phyloP scores from a whole-genome alignment of 257 asterid genomes.

The Solanum dulcamara region DNA sequence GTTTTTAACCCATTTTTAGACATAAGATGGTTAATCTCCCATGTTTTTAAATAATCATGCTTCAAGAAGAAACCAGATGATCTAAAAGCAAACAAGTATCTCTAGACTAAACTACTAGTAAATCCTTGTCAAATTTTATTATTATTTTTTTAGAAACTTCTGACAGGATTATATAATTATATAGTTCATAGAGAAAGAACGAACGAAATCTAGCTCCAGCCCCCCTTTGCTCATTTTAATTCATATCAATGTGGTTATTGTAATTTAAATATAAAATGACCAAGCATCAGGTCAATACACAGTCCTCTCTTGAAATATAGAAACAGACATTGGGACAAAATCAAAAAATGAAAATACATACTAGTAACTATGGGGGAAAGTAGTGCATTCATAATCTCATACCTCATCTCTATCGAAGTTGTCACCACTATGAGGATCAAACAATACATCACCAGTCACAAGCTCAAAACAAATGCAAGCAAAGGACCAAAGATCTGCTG shows the following conservation, averaged over 20 bases:
- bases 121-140: background rate
- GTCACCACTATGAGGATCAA: conserved; percentile 88
- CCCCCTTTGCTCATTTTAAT: background rate
- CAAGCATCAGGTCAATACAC: background rate
- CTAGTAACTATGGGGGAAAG: background rate
- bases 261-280: background rate
- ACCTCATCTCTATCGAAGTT: conserved; percentile 88
- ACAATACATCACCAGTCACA: conserved; percentile 87
- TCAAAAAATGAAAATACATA: background rate
- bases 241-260: background rate
- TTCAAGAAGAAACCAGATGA: background rate
- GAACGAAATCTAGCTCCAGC: background rate
- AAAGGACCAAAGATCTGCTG: conserved; percentile 95
- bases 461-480: conserved; percentile 95
- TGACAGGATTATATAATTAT: background rate
- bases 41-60: background rate
- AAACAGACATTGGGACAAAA: background rate
- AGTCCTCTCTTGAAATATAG: background rate
- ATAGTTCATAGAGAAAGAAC: background rate
- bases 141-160: background rate
- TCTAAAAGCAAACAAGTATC: background rate
- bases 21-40: background rate
- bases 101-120: background rate
- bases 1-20: background rate
- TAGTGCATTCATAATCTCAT: background rate